These are phyloP conservation scores for Quercus agrifolia DNA, from an alignment of 306 rosid genomes.

Conservation along the genomic window DNA sequence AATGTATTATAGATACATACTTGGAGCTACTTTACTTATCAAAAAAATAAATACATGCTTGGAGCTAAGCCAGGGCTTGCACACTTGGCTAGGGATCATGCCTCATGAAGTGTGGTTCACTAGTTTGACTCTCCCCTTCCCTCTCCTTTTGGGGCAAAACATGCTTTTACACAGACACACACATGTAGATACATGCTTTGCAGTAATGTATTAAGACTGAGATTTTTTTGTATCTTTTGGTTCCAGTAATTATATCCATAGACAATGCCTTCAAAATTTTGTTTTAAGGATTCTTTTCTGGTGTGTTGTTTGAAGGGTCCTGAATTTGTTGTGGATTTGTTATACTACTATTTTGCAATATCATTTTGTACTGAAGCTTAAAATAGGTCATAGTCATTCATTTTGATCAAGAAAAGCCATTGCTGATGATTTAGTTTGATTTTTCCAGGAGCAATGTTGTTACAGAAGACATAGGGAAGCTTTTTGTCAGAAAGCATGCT, in stretches of 20 bases:
- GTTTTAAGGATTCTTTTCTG: neutral
- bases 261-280: neutral
- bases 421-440: conserved; percentile 20
- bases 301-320: neutral
- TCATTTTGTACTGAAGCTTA: neutral
- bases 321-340: neutral
- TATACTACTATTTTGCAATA: neutral
- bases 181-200: no score
- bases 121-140: no score
- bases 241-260: neutral
- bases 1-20: neutral
- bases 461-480: conserved; percentile 89
- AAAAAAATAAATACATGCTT: neutral
- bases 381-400: neutral
- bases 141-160: no score
- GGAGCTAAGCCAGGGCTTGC: no score
- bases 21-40: neutral
- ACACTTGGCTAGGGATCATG: no score
- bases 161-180: no score
- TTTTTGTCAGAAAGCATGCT: conserved; percentile 66
- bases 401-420: neutral
- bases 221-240: neutral
- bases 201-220: neutral
- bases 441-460: conserved; percentile 82
- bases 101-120: no score